Evolutionary conservation across 192 early-diverging fungal genomes (phyloP), one percentile per base, ranked within the genome.

Genomic region (Gigaspora rosea): DNA sequence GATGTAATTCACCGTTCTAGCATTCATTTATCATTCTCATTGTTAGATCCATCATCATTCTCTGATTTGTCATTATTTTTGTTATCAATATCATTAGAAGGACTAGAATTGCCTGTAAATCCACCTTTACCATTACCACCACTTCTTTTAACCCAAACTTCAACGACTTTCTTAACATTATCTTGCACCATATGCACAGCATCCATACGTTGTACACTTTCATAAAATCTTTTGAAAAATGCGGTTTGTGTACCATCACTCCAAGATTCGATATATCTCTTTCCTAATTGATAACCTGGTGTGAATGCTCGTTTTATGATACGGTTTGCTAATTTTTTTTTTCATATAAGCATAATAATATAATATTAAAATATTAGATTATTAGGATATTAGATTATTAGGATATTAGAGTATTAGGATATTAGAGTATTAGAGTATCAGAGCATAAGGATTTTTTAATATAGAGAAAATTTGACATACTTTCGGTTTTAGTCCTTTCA

Each of bases 261-360:
- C 82, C 82, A 85, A 11, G 82, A 84, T 22, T 80, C 71, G 32
- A 80, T 73, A 18, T 83, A 85, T 22, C 82, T 56, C 18, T 76
- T 59, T 13, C 67, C 77, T 16, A 85, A 61, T 46, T 73, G 54
- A 41, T 80, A 78, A 8, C 81, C 27, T 13, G 82, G 84, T 0
- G 76, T 76, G 54, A 84, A 85, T 36, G 80, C 79, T 48, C 73
- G 76, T 56, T 57, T 54, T 11, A 83, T 67, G 7, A 79, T 36
- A 15, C 74, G 75, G 13, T 47, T 72, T 47, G 73, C 82, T 83
- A 57, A 22, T 16, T 32, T 65, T 48, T 59, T 56, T 18, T 56
- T 56, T 12, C 1, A 0, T 27, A n/a, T n/a, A n/a, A n/a, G n/a
- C 27, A 27, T 27, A 27, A 27, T 27, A 27, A 27, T 27, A 27